Conservation (phyloP, 441 rosid genomes). For the Populus hybrid region DNA sequence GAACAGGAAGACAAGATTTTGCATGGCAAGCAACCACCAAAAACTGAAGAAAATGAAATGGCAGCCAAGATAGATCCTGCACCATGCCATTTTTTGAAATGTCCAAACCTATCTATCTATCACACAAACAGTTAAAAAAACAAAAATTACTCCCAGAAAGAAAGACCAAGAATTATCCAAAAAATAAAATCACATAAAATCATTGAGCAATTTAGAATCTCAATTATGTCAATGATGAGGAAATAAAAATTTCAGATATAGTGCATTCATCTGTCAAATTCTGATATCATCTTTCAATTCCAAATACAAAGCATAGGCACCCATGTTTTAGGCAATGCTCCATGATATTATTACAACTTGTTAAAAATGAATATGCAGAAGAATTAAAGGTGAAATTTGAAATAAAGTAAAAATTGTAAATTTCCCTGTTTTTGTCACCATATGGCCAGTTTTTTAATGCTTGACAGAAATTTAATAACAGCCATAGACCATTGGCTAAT, state of each 20-base stretch:
- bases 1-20: conserved; percentile 50
- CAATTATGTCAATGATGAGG: neutral
- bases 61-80: conserved; percentile 94
- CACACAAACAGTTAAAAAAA: conserved; percentile 12
- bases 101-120: conserved; percentile 98
- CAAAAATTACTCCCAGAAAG: conserved; percentile 11
- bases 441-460: neutral
- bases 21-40: conserved; percentile 90
- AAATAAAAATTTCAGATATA: neutral
- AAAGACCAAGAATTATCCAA: neutral
- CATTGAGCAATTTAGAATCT: neutral
- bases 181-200: neutral
- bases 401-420: neutral
- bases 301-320: neutral
- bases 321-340: neutral
- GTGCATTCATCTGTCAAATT: neutral
- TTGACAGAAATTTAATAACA: neutral
- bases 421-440: neutral
- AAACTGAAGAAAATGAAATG: conserved; percentile 92
- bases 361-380: neutral
- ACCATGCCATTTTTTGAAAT: conserved; percentile 93
- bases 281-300: neutral
- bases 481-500: neutral
- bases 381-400: neutral
- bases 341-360: neutral